Conservation (phyloP, 352 stramenopile genomes). For the Globisporangium echinulatum region DNA sequence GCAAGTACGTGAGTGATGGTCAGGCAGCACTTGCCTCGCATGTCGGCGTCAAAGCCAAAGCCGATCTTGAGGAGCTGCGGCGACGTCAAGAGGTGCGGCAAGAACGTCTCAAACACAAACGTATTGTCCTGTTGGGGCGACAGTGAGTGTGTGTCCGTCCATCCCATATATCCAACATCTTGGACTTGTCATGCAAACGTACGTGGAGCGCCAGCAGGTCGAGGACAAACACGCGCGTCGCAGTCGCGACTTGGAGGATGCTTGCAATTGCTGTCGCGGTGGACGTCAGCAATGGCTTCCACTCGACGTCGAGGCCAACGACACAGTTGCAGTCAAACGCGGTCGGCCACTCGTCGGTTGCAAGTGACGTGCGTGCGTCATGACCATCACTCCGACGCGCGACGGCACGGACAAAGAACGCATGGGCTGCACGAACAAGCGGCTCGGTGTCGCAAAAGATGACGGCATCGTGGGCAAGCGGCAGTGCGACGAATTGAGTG, state of each 20-base stretch:
- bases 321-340: constrained; percentile 5
- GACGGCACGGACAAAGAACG: constrained; percentile 19
- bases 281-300: constrained; percentile 31
- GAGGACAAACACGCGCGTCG: constrained; percentile 39
- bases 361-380: background rate
- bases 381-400: background rate
- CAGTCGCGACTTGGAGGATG: constrained; percentile 55
- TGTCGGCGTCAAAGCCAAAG: constrained; percentile 62
- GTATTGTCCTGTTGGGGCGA: constrained; percentile 21
- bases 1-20: background rate
- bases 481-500: constrained; percentile 22
- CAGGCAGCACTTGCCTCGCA: constrained; percentile 36
- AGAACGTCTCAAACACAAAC: constrained; percentile 41
- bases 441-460: constrained; percentile 38
- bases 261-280: constrained; percentile 34
- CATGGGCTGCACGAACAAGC: constrained; percentile 15
- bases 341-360: too few species aligned
- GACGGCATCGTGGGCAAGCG: constrained; percentile 16
- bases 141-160: background rate
- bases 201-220: constrained; percentile 58
- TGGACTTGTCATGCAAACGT: constrained; percentile 4
- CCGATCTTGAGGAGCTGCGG: constrained; percentile 39
- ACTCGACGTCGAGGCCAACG: constrained; percentile 63
- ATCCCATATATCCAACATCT: background rate
- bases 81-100: constrained; percentile 31